These are phyloP conservation scores for Albugo laibachii DNA, from an alignment of 352 stramenopile genomes.

Conservation along the genomic window DNA sequence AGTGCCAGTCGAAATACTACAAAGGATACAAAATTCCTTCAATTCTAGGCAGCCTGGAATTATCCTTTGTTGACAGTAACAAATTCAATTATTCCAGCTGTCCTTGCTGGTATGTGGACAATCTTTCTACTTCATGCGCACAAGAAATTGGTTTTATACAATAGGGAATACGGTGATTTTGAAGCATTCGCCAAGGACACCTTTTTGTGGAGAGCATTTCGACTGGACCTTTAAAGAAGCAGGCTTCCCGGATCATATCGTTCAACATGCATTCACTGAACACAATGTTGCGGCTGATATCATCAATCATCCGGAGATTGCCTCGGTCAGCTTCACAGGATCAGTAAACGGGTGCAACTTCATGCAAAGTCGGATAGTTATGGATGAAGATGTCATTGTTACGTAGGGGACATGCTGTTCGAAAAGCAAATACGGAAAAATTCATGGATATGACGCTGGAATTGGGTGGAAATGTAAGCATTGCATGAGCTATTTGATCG, in stretches of 20 bases:
- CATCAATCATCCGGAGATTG: constrained; percentile 41
- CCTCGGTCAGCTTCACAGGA: constrained; percentile 70
- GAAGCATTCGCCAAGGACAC: constrained; percentile 66
- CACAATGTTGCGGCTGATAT: constrained; percentile 44
- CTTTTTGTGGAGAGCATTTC: constrained; percentile 56
- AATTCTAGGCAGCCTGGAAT: constrained; percentile 49
- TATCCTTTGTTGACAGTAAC: constrained; percentile 76
- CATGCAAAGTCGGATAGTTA: background rate
- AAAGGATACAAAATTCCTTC: too few relatives aligned
- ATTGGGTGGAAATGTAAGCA: constrained; percentile 49
- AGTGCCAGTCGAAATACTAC: background rate
- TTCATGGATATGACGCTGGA: constrained; percentile 72
- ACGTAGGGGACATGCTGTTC: constrained; percentile 40
- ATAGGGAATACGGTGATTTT: constrained; percentile 55
- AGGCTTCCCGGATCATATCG: constrained; percentile 38
- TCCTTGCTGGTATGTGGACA: constrained; percentile 21
- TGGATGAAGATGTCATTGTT: background rate
- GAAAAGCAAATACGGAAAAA: constrained; percentile 24
- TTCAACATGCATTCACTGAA: constrained; percentile 42
- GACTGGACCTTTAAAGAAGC: constrained; percentile 43
- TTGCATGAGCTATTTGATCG: background rate
- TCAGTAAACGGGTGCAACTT: constrained; percentile 39
- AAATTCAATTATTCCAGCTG: constrained; percentile 68
- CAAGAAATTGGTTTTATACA: background rate
- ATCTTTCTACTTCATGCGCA: background rate